phyloP scores from a whole-genome alignment of 2,329 filamentous ascomycete species.

The Trichoderma polysporum region DNA sequence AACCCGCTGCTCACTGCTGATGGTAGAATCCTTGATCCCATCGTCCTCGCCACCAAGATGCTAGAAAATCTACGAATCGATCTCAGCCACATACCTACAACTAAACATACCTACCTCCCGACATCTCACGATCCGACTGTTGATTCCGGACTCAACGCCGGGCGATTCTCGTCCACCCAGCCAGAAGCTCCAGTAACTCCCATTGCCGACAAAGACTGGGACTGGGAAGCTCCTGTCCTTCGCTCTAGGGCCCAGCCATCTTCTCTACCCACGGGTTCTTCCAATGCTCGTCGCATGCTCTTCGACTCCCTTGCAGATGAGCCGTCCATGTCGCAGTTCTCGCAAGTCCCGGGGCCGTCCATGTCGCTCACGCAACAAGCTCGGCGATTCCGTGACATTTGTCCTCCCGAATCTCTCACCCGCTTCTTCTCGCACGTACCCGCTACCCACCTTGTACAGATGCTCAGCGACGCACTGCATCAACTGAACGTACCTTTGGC shows the following conservation, averaged over 20 bases:
- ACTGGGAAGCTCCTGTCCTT: constrained; percentile 77
- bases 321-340: constrained; percentile 84
- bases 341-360: constrained; percentile 72
- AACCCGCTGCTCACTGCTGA: constrained; percentile 75
- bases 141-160: constrained; percentile 50
- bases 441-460: constrained; percentile 71
- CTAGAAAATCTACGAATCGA: constrained; percentile 88
- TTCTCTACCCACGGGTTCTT: constrained; percentile 35
- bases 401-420: constrained; percentile 82
- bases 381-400: constrained; percentile 83
- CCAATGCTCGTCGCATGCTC: constrained; percentile 41
- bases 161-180: constrained; percentile 74
- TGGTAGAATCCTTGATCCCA: constrained; percentile 73
- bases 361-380: constrained; percentile 86
- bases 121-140: constrained; percentile 66
- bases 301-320: constrained; percentile 75
- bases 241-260: constrained; percentile 50
- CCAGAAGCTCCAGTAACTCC: constrained; percentile 70
- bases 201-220: constrained; percentile 72
- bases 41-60: constrained; percentile 91
- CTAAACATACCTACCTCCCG: constrained; percentile 35
- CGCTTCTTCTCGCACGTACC: constrained; percentile 88
- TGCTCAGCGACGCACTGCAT: constrained; percentile 78
- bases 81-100: constrained; percentile 67
- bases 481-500: constrained; percentile 78